phyloP scores from a whole-genome alignment of 108 stramenopile genomes.

The Nitzschia putrida region DNA sequence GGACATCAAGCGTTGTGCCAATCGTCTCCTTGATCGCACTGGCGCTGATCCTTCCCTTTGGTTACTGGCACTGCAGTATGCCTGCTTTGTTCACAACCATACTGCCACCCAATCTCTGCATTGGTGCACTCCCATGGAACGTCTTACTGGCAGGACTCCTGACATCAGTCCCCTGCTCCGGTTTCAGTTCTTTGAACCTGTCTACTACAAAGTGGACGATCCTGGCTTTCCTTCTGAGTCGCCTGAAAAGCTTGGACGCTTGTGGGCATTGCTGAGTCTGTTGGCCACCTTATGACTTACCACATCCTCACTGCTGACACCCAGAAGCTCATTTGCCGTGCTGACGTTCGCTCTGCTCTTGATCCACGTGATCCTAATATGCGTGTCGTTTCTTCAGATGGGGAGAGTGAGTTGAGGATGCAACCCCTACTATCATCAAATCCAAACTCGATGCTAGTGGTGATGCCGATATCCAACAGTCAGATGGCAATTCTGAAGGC shows the following conservation, averaged over 20 bases:
- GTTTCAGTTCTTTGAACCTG: slow-evolving; percentile 27
- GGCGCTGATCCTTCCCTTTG: slow-evolving; percentile 24
- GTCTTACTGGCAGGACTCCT: slow-evolving; percentile 1
- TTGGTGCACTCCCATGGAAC: slow-evolving; percentile 11
- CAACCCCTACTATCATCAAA: neutral
- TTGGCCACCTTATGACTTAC: slow-evolving; percentile 36
- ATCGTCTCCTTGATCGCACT: slow-evolving; percentile 19
- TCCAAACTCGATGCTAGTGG: slow-evolving; percentile 14
- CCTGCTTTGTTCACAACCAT: no score
- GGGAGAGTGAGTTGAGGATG: neutral
- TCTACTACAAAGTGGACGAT: slow-evolving; percentile 21
- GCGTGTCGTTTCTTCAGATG: neutral
- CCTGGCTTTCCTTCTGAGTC: slow-evolving; percentile 14
- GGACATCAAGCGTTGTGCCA: slow-evolving; percentile 19
- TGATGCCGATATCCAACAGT: no score
- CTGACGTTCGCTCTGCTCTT: slow-evolving; percentile 16
- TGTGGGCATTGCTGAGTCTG: slow-evolving; percentile 35
- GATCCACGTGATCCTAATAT: neutral
- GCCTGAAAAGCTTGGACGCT: slow-evolving; percentile 4
- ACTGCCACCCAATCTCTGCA: slow-evolving; percentile 19
- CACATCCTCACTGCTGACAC: slow-evolving; percentile 13
- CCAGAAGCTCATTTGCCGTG: slow-evolving; percentile 18
- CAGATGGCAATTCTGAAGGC: slow-evolving; percentile 34
- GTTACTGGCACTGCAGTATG: slow-evolving; percentile 23
- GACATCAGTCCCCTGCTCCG: slow-evolving; percentile 26